Percentiles rank a stretch among this genome's conserved stretches.
phyloP scores from a whole-genome alignment of 2,329 filamentous ascomycete species.

The Acarospora socialis region DNA sequence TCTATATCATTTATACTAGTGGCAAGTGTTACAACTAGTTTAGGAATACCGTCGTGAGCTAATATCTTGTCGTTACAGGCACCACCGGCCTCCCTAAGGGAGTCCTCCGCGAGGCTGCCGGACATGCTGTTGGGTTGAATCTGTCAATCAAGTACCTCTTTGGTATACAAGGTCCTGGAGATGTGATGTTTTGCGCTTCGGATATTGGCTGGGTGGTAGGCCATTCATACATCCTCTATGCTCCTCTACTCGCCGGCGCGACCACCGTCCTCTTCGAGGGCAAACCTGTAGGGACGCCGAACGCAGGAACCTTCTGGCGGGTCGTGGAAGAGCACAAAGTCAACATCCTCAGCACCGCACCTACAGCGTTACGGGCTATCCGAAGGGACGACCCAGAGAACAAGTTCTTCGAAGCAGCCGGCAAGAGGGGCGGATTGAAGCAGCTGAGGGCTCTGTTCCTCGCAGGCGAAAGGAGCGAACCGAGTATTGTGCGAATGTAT shows the following conservation, averaged over 20 bases:
- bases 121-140: conserved; percentile 73
- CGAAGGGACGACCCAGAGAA: conserved; percentile 72
- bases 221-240: conserved; percentile 79
- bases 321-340: conserved; percentile 75
- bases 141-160: conserved; percentile 74
- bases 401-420: conserved; percentile 46
- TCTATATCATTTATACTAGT: conserved; percentile 88
- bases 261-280: conserved; percentile 83
- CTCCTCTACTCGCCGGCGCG: conserved; percentile 69
- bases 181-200: conserved; percentile 66
- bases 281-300: conserved; percentile 81
- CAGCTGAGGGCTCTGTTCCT: conserved; percentile 64
- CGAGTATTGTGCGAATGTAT: conserved; percentile 69
- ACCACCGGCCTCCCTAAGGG: conserved; percentile 76
- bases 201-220: conserved; percentile 92
- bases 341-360: conserved; percentile 72
- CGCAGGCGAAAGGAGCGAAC: conserved; percentile 80
- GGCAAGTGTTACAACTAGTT: conserved; percentile 22
- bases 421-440: conserved; percentile 54
- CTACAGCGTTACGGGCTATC: conserved; percentile 76
- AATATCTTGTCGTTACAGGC: conserved; percentile 25
- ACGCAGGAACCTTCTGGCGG: conserved; percentile 79
- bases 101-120: conserved; percentile 71
- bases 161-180: conserved; percentile 65
- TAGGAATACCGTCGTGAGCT: not conserved